Conservation (phyloP, 148 eudicot species). For the Simmondsia chinensis region DNA sequence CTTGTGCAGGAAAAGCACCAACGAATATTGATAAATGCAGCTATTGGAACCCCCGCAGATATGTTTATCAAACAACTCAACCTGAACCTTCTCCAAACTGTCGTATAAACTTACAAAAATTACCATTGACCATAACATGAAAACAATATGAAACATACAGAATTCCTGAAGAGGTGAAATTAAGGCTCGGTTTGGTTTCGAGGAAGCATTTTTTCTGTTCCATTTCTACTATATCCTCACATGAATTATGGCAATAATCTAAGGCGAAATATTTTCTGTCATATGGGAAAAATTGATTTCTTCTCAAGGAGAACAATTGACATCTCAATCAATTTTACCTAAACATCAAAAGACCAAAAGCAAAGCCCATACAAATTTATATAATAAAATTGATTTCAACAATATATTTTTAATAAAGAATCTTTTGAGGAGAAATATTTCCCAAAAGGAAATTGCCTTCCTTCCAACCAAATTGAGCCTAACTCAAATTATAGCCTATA, state of each 20-base stretch:
- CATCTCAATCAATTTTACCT: no score
- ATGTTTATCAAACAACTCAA: slow-evolving; percentile 32
- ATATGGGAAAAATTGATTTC: no score
- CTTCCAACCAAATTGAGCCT: no score
- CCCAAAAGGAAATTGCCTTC: no score
- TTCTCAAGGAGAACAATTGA: no score
- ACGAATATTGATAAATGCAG: slow-evolving; percentile 43
- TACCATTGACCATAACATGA: slow-evolving; percentile 13
- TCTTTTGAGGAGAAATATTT: background rate
- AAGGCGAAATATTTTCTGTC: background rate
- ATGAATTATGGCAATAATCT: background rate
- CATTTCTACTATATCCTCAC: no score
- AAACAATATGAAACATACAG: background rate
- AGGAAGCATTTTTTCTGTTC: slow-evolving; percentile 1
- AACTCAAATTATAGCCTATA: no score
- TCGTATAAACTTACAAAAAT: slow-evolving; percentile 23
- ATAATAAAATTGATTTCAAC: no score
- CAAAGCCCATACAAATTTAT: no score
- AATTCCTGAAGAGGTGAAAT: no score
- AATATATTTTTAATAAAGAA: background rate
- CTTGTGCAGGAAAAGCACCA: slow-evolving; percentile 41
- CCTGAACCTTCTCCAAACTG: slow-evolving; percentile 68
- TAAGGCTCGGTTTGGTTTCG: no score
- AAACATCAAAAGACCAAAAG: no score
- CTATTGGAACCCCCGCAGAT: slow-evolving; percentile 37